Percentiles rank a stretch among this genome's conserved stretches.
phyloP scores from a whole-genome alignment of 2,329 filamentous ascomycete species.

The Penicillium sp. region DNA sequence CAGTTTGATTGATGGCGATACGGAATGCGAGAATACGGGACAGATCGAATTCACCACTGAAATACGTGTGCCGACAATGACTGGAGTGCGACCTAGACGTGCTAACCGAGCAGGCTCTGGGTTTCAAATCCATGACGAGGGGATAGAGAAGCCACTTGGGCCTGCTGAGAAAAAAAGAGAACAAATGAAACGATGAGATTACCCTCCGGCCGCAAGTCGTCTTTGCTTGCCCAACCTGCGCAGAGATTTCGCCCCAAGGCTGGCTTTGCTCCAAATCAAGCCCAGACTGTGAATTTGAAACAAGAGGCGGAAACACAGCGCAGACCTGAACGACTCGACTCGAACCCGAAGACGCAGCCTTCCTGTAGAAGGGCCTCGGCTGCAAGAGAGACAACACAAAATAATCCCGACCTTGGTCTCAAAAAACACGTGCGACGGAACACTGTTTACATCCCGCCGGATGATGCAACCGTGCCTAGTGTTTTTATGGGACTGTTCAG shows the following conservation, averaged over 20 bases:
- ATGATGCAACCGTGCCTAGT: constrained; percentile 44
- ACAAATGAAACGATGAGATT: constrained; percentile 15
- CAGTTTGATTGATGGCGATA: constrained; percentile 27
- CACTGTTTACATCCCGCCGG: constrained; percentile 45
- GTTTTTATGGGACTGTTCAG: constrained; percentile 48
- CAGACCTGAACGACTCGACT: constrained; percentile 6
- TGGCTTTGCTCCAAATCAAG: constrained; percentile 26
- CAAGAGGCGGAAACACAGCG: constrained; percentile 6
- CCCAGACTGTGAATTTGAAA: constrained; percentile 12
- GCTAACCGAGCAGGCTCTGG: constrained; percentile 24
- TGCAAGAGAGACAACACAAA: not conserved
- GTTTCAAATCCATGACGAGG: constrained; percentile 44
- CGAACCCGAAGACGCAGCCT: constrained; percentile 16
- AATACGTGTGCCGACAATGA: constrained; percentile 33
- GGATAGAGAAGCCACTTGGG: constrained; percentile 11
- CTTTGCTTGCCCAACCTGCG: constrained; percentile 42
- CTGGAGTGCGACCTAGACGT: constrained; percentile 30
- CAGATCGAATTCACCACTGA: constrained; percentile 45
- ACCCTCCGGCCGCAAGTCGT: constrained; percentile 28
- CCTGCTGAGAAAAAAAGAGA: constrained; percentile 17
- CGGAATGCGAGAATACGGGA: constrained; percentile 36
- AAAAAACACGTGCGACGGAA: constrained; percentile 37
- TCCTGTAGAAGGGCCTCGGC: constrained; percentile 16
- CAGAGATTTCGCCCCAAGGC: constrained; percentile 41
- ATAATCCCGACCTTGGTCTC: constrained; percentile 16